Base-by-base conservation (phyloP, 345 rosid species). In the Conringia planisiliqua region DNA sequence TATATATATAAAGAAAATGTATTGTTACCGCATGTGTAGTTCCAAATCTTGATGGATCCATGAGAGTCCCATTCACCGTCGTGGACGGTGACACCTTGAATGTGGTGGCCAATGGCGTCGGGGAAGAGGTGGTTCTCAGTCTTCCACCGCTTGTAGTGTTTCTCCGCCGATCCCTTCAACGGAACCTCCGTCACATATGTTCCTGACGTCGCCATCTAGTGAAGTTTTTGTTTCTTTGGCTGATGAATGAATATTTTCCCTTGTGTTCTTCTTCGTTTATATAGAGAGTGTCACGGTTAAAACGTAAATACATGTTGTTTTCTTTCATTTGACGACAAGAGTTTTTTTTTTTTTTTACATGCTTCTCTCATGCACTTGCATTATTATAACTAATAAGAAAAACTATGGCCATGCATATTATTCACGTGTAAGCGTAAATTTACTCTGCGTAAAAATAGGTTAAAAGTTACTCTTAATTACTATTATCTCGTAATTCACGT, bases 181-280 rank as follows among this genome's bases (percentile, higher is more conserved):
- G 80, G 72, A 63, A 77, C 80, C 76, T 77, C 80, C 14, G 76
- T 71, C 64, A 76, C 80, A 62, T 76, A 76, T 54, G 80, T 76
- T 46, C 80, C 80, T 11, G 80, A 76, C 26, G 71, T 77, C 7
- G 80, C 80, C 80, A 77, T 76, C 27, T 68, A 47, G 39, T 46
- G 22, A 43, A 57, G 35, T 54, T 20, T 30, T 58, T 57, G 1
- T 57, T 35, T 50, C 7, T 43, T 26, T 63, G 29, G 22, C 30
- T 29, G 60, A 35, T 54, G 75, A 76, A 43, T 52, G 75, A 77
- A 4, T 60, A 32, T 16, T 32, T 18, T 16, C 14, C 17, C 43
- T 55, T 47, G 20, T 27, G 50, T 29, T 69, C 63, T 20, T 61
- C 56, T 61, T 59, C 64, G 35, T 56, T 70, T 77, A 70, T 70